Base-by-base conservation (phyloP, 768 basidiomycete species). In the Serendipita indica region DNA sequence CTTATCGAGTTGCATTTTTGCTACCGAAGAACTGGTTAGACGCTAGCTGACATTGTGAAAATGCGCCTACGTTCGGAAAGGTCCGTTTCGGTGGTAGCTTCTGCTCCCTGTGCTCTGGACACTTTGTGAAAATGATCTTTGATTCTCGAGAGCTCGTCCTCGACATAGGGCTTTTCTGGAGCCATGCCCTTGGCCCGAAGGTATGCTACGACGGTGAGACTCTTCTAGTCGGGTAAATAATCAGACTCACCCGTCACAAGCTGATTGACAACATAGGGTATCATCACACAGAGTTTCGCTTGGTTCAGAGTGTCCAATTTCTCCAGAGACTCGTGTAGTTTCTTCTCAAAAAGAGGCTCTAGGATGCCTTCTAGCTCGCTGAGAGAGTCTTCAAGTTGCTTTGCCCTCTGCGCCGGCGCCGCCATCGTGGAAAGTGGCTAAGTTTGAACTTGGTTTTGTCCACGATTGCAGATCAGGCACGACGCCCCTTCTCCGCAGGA, bases 261-360 rank as follows among this genome's bases (percentile, higher is more conserved):
- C 68, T 90, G 88, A 65, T 91, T 88, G 2, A 85, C 75, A 30
- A 88, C 74, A 69, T 91, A 91, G n/a, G 87, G 86, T 39, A 91
- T 66, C 33, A 80, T 73, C 3, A 82, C 82, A 62, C 91, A 85
- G 2, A 90, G 69, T 68, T 89, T 89, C 25, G 88, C 89, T 65
- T 88, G 85, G 60, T 89, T 83, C 20, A 91, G 73, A 4, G 80
- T 79, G 61, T 86, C 81, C 25, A 89, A 74, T 12, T 73, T 73
- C 22, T 83, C 69, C 14, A 82, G 66, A 0, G 81, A 79, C 63
- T 89, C 84, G 3, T 82, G 77, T 13, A 91, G 75, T 2, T 84
- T 75, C 60, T 83, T 78, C 0, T 82, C 69, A 39, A 90, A 74
- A 10, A 91, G 71, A 4, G 84, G 81, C 14, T 81, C 80, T 1